Percentiles rank a stretch among this genome's conserved stretches.
Conservation (phyloP, 176 grass and related monocot genomes). For the Phyllostachys edulis region DNA sequence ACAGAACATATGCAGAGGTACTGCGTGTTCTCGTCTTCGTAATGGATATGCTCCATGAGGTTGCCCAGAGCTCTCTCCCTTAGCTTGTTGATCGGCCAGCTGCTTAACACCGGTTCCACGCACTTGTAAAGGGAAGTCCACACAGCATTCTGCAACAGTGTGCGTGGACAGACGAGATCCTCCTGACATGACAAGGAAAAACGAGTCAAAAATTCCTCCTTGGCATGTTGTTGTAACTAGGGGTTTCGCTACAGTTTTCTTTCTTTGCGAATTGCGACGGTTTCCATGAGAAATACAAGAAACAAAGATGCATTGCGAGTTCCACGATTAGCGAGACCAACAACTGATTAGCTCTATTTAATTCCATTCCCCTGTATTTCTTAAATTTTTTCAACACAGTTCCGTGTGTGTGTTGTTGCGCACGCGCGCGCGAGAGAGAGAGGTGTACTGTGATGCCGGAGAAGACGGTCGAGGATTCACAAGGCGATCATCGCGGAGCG, state of each 20-base stretch:
- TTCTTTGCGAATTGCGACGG: not conserved
- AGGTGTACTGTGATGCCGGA: too few species aligned
- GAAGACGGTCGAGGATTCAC: too few species aligned
- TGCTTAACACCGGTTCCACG: slow-evolving; percentile 63
- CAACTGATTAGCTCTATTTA: not conserved
- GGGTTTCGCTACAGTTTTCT: not conserved
- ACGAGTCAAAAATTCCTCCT: not conserved
- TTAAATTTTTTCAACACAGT: too few species aligned
- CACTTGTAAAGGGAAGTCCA: slow-evolving; percentile 52
- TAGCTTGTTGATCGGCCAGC: slow-evolving; percentile 58
- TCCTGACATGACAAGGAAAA: slow-evolving; percentile 31
- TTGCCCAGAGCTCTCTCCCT: slow-evolving; percentile 45
- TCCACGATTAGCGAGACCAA: not conserved
- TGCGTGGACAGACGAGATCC: slow-evolving; percentile 54
- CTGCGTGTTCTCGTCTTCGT: slow-evolving; percentile 68
- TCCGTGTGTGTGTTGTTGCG: too few species aligned
- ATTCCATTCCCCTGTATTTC: not conserved
- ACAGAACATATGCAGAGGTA: slow-evolving; percentile 42
- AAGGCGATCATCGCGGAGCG: too few species aligned
- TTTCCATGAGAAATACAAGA: not conserved
- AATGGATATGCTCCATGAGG: slow-evolving; percentile 76
- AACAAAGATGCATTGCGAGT: not conserved
- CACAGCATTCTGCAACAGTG: slow-evolving; percentile 53
- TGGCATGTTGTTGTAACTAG: not conserved
- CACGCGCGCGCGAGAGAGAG: too few species aligned